These are phyloP conservation scores for Porogramme epimiltina DNA, from an alignment of 1,284 basidiomycete genomes.

Conservation along the genomic window DNA sequence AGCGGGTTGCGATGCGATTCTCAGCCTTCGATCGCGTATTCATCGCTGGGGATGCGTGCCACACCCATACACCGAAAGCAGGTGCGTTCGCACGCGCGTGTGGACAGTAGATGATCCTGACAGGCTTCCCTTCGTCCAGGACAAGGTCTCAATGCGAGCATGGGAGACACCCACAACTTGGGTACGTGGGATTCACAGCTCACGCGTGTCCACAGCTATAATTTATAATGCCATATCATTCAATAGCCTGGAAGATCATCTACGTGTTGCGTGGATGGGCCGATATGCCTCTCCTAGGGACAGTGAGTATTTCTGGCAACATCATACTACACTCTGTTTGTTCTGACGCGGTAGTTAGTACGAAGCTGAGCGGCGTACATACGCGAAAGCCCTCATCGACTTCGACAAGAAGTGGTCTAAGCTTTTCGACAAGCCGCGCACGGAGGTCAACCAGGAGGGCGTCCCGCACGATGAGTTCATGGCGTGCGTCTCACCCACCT, in stretches of 20 bases:
- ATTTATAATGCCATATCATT: too few relatives aligned
- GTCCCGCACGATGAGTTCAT: constrained; percentile 69
- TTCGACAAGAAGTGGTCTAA: constrained; percentile 78
- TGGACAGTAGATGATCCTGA: background rate
- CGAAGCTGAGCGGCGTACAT: constrained; percentile 71
- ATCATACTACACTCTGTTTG: constrained; percentile 60
- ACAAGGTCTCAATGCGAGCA: constrained; percentile 73
- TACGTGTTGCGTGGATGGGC: constrained; percentile 77
- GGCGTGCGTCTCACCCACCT: constrained; percentile 36
- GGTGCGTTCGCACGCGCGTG: constrained; percentile 16
- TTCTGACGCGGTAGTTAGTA: constrained; percentile 47
- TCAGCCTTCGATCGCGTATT: constrained; percentile 72
- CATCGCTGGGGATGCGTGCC: constrained; percentile 81
- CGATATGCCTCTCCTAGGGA: constrained; percentile 65
- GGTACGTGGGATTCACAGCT: too few relatives aligned
- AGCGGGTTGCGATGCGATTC: constrained; percentile 73
- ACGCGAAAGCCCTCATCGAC: constrained; percentile 77
- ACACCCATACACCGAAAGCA: constrained; percentile 82
- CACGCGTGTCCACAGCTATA: too few relatives aligned
- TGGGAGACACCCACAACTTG: constrained; percentile 83
- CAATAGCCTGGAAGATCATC: constrained; percentile 80
- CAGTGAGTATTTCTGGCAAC: constrained; percentile 49
- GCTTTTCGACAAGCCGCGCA: constrained; percentile 73
- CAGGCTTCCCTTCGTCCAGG: constrained; percentile 46
- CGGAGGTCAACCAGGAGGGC: constrained; percentile 55